phyloP scores from a whole-genome alignment of 768 basidiomycete genomes.

The Psilocybe cyanescens region DNA sequence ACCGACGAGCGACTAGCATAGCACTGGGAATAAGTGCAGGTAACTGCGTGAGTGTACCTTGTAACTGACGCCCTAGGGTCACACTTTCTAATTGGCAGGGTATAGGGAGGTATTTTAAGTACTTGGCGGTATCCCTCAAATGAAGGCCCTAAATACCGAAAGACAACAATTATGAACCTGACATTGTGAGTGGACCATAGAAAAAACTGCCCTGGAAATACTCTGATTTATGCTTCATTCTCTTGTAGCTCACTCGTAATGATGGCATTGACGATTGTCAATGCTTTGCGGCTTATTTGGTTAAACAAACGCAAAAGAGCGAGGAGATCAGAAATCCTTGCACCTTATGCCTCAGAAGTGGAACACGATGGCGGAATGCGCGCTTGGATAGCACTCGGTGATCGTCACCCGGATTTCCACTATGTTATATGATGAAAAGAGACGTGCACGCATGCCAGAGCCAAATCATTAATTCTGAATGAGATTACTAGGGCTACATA shows the following conservation, averaged over 20 bases:
- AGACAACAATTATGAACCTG: constrained; percentile 41
- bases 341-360: constrained; percentile 30
- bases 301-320: neutral
- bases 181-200: constrained; percentile 29
- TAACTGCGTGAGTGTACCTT: constrained; percentile 30
- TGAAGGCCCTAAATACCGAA: constrained; percentile 37
- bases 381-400: constrained; percentile 41
- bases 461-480: too few species aligned
- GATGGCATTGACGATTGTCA: constrained; percentile 14
- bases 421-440: constrained; percentile 19
- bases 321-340: constrained; percentile 28
- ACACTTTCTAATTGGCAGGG: neutral
- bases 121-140: constrained; percentile 44
- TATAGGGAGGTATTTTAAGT: constrained; percentile 41
- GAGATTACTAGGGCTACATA: too few species aligned
- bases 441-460: too few species aligned
- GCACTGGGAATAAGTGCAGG: constrained; percentile 37
- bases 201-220: neutral
- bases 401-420: constrained; percentile 39
- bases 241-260: neutral
- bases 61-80: constrained; percentile 4
- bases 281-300: constrained; percentile 15
- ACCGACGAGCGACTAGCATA: constrained; percentile 38
- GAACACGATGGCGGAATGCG: constrained; percentile 27
- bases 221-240: neutral